phyloP scores from a whole-genome alignment of 2,329 filamentous ascomycete species.

The Chalaropsis ovoidea region DNA sequence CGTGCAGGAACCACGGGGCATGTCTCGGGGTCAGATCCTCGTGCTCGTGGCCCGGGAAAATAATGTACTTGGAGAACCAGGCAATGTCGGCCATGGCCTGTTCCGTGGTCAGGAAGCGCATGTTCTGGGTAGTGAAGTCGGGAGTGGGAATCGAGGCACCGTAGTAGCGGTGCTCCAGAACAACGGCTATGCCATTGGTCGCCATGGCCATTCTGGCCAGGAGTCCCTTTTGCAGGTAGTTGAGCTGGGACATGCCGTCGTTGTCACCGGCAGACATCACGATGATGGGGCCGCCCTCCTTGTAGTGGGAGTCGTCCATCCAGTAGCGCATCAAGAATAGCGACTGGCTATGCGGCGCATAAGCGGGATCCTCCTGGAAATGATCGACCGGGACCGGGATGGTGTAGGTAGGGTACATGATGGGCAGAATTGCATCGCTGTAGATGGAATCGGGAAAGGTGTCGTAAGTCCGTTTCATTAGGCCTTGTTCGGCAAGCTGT shows the following conservation, averaged over 20 bases:
- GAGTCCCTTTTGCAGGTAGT: slow-evolving; percentile 68
- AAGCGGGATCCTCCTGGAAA: slow-evolving; percentile 68
- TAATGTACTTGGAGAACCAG: slow-evolving; percentile 66
- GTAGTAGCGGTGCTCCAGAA: slow-evolving; percentile 84
- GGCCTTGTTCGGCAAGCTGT: background rate
- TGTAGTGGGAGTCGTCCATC: slow-evolving; percentile 69
- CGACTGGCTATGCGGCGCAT: slow-evolving; percentile 63
- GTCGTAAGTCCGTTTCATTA: background rate
- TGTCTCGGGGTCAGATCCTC: slow-evolving; percentile 53
- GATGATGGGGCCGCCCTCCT: slow-evolving; percentile 68
- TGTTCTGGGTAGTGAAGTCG: slow-evolving; percentile 55
- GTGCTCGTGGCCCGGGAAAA: slow-evolving; percentile 60
- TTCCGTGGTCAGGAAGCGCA: slow-evolving; percentile 75
- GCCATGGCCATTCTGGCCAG: slow-evolving; percentile 58
- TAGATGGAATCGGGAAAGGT: background rate
- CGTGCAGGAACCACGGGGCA: slow-evolving; percentile 68
- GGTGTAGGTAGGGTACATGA: slow-evolving; percentile 35
- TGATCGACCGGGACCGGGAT: slow-evolving; percentile 57
- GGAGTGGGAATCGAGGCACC: slow-evolving; percentile 60
- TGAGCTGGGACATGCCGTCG: slow-evolving; percentile 50
- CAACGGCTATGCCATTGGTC: slow-evolving; percentile 63
- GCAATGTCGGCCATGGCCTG: slow-evolving; percentile 72
- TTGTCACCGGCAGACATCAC: slow-evolving; percentile 66
- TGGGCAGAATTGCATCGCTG: background rate
- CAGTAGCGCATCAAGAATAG: slow-evolving; percentile 67